Evolutionary conservation across 2,329 filamentous ascomycete genomes (phyloP).

Genomic region (Pseudogymnoascus sp.): DNA sequence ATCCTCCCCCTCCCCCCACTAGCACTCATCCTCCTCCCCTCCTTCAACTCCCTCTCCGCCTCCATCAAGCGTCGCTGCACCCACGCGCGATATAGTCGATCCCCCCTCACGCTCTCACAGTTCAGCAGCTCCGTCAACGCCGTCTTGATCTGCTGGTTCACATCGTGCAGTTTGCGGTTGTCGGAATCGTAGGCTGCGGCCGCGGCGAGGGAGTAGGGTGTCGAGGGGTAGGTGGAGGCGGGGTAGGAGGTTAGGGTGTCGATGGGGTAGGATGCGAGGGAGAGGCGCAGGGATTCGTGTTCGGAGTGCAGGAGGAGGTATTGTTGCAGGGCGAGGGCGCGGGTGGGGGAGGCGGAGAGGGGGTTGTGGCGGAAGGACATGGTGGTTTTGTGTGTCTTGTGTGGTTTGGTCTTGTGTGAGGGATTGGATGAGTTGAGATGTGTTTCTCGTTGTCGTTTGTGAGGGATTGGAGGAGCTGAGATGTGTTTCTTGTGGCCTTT

Average conservation of each 20-base stretch:
- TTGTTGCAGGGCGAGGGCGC: constrained; percentile 29
- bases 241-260: constrained; percentile 10
- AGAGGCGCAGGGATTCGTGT: constrained; percentile 28
- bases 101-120: constrained; percentile 40
- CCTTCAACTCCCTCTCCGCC: constrained; percentile 40
- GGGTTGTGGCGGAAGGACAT: constrained; percentile 17
- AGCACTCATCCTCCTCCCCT: constrained; percentile 19
- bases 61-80: constrained; percentile 47
- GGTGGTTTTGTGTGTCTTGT: neutral
- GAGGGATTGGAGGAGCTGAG: neutral
- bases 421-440: neutral
- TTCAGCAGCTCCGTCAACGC: constrained; percentile 48
- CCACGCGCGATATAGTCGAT: constrained; percentile 41
- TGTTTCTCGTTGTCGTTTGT: neutral
- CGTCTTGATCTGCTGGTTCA: constrained; percentile 46
- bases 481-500: neutral
- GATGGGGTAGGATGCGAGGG: constrained; percentile 19
- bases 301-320: constrained; percentile 30
- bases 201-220: neutral
- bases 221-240: neutral
- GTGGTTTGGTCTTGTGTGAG: neutral
- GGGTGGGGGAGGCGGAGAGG: constrained; percentile 21
- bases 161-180: constrained; percentile 34
- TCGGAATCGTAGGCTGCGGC: constrained; percentile 13
- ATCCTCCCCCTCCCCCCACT: constrained; percentile 18